A percentile compares a stretch with the other conserved stretches of the same genome.
Conservation (phyloP, 768 basidiomycete species). For the Boletus coccyginus region DNA sequence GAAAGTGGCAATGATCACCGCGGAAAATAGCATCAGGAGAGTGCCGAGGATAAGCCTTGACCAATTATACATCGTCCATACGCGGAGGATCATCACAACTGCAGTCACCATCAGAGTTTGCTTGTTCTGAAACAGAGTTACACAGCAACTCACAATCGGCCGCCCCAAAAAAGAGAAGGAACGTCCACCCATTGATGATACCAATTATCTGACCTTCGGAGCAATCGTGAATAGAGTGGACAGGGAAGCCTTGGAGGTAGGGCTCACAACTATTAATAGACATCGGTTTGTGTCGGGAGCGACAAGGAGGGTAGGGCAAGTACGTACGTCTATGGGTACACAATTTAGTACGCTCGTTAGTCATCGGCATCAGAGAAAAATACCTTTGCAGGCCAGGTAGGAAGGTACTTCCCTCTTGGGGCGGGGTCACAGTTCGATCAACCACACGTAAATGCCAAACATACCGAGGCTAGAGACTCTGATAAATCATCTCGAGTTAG, state of each 20-base stretch:
- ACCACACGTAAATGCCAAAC: neutral
- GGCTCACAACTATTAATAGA: slow-evolving; percentile 1
- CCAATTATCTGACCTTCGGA: neutral
- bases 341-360: neutral
- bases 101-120: neutral
- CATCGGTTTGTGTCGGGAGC: neutral
- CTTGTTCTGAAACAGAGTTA: neutral
- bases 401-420: slow-evolving; percentile 5
- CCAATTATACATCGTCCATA: slow-evolving; percentile 2
- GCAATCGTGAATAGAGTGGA: neutral
- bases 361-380: neutral
- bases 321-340: slow-evolving; percentile 1
- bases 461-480: neutral
- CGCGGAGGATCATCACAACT: slow-evolving; percentile 2
- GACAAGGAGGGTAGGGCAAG: too few species aligned
- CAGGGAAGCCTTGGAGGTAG: neutral
- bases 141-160: slow-evolving; percentile 3
- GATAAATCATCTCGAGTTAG: neutral
- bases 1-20: neutral
- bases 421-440: neutral
- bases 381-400: slow-evolving; percentile 1
- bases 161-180: neutral
- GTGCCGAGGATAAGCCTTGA: neutral
- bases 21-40: neutral
- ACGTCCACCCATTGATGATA: neutral